Conservation (phyloP, 441 rosid species). For the Arabidopsis hybrid region DNA sequence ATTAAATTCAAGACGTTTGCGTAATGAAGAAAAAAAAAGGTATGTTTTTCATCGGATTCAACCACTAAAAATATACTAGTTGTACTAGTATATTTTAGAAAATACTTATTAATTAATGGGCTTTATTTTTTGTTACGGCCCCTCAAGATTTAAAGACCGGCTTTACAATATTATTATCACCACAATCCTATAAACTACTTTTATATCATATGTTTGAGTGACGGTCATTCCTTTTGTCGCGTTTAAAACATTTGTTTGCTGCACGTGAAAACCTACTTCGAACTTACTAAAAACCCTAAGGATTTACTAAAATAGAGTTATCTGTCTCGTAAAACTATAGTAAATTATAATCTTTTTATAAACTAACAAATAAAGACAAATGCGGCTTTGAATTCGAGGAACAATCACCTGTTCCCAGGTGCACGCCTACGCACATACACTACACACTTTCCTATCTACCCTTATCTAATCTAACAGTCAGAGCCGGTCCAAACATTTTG, state of each 20-base stretch:
- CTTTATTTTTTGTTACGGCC: neutral
- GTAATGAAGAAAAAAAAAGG: neutral
- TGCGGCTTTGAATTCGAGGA: conserved; percentile 35
- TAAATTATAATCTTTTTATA: neutral
- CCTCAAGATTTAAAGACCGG: neutral
- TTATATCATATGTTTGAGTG: conserved; percentile 11
- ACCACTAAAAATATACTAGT: too few species aligned
- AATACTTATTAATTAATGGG: neutral
- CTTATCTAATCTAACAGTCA: neutral
- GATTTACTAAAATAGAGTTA: conserved; percentile 19
- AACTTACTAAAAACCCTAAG: conserved; percentile 29
- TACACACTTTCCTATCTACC: conserved; percentile 25
- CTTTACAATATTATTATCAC: neutral
- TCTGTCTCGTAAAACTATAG: neutral
- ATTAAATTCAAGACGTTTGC: neutral
- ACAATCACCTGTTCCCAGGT: conserved; percentile 33
- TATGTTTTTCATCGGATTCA: neutral
- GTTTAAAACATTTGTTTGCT: conserved; percentile 30
- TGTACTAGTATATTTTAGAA: too few species aligned
- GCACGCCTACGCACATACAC: conserved; percentile 29
- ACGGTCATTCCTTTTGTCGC: conserved; percentile 41
- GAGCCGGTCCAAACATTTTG: too few species aligned
- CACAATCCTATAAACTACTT: neutral
- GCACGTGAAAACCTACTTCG: conserved; percentile 42
- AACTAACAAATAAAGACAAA: conserved; percentile 13